Evolutionary conservation across 306 rosid genomes (phyloP).

Genomic region (Dalbergia cochinchinensis): DNA sequence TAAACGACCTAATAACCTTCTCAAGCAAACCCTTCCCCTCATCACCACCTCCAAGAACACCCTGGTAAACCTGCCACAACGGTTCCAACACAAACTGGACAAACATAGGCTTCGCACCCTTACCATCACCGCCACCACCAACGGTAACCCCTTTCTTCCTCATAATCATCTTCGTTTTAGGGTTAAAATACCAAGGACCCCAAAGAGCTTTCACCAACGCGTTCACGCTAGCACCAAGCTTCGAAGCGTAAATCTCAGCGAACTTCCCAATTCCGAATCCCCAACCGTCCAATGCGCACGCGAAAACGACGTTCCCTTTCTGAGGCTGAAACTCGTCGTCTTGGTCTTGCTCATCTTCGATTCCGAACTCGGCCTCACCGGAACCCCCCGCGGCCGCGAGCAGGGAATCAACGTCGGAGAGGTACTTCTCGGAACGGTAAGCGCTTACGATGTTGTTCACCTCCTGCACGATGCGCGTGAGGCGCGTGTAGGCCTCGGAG

Average conservation of each 20-base stretch:
- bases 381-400: slow-evolving; percentile 48
- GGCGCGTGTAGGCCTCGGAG: slow-evolving; percentile 72
- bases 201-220: slow-evolving; percentile 73
- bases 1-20: slow-evolving; percentile 76
- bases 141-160: slow-evolving; percentile 67
- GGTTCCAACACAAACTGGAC: slow-evolving; percentile 91
- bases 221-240: slow-evolving; percentile 71
- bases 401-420: slow-evolving; percentile 79
- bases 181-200: slow-evolving; percentile 74
- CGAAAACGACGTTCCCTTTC: slow-evolving; percentile 86
- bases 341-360: slow-evolving; percentile 64
- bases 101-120: slow-evolving; percentile 79
- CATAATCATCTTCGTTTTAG: slow-evolving; percentile 78
- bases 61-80: slow-evolving; percentile 80
- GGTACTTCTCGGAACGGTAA: slow-evolving; percentile 76
- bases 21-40: slow-evolving; percentile 63
- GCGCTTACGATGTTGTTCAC: slow-evolving; percentile 89
- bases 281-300: slow-evolving; percentile 92
- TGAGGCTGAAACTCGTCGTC: slow-evolving; percentile 88
- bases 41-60: slow-evolving; percentile 59
- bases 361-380: not conserved
- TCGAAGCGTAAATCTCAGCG: slow-evolving; percentile 75
- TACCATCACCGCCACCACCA: slow-evolving; percentile 49
- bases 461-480: slow-evolving; percentile 75
- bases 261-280: slow-evolving; percentile 78